A percentile compares a stretch with the other conserved stretches of the same genome.
Evolutionary conservation across 2,329 filamentous ascomycete species (phyloP).

Genomic region (Aspergillus eucalypticola): DNA sequence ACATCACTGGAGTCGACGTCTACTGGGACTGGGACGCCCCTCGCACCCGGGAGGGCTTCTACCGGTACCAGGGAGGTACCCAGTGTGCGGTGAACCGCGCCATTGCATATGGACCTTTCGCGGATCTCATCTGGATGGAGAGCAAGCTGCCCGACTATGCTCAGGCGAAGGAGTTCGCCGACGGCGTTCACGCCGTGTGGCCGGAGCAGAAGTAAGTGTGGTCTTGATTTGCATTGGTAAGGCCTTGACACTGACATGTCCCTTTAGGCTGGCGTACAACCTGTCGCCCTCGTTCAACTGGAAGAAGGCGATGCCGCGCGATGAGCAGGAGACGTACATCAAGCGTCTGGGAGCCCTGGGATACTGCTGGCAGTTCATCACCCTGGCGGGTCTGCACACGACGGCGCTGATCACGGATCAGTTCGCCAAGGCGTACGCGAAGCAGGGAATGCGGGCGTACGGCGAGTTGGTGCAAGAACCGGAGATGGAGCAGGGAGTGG

Average conservation of each 20-base stretch:
- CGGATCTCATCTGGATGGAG: constrained; percentile 99
- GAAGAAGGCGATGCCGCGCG: constrained; percentile 91
- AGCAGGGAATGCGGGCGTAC: constrained; percentile 90
- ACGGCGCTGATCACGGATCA: constrained; percentile 88
- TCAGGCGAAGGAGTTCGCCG: constrained; percentile 90
- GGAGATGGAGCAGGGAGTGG: constrained; percentile 85
- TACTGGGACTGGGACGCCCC: constrained; percentile 96
- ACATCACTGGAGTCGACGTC: constrained; percentile 75
- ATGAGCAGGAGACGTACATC: constrained; percentile 97
- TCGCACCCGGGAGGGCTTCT: constrained; percentile 91
- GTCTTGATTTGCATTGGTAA: background rate
- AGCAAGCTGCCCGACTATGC: constrained; percentile 89
- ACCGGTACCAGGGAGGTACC: constrained; percentile 87
- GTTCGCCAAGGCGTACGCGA: constrained; percentile 79
- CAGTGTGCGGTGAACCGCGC: constrained; percentile 89
- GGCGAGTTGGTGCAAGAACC: constrained; percentile 97
- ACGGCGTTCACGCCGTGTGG: constrained; percentile 90
- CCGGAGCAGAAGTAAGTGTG: constrained; percentile 85
- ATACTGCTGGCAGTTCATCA: constrained; percentile 99
- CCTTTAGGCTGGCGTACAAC: constrained; percentile 84
- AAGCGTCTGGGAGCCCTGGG: constrained; percentile 79
- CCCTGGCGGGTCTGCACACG: constrained; percentile 93
- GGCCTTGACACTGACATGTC: constrained; percentile 17
- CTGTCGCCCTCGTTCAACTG: constrained; percentile 99
- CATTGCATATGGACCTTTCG: constrained; percentile 87